phyloP scores from a whole-genome alignment of 2,329 filamentous ascomycete species.

The Sporothrix pallida region DNA sequence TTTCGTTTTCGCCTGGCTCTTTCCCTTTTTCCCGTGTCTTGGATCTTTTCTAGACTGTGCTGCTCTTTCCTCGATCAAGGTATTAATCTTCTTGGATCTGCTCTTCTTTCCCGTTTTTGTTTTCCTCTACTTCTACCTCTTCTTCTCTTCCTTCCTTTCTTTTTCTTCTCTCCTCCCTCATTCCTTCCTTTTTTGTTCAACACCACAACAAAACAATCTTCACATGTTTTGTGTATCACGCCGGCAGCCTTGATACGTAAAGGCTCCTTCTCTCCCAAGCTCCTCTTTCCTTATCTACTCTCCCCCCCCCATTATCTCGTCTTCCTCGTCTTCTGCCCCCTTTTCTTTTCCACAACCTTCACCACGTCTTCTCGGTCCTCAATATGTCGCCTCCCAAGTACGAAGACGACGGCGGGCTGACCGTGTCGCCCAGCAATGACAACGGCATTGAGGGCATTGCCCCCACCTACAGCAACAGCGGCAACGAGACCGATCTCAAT shows the following conservation, averaged over 20 bases:
- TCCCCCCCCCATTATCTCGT: neutral
- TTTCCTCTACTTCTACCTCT: neutral
- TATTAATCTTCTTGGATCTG: constrained; percentile 25
- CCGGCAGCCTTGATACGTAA: neutral
- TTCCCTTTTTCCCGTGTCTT: neutral
- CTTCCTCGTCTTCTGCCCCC: neutral
- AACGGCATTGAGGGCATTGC: constrained; percentile 3
- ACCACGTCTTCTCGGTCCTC: neutral
- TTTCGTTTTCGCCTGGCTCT: neutral
- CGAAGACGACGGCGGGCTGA: neutral
- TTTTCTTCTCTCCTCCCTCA: neutral
- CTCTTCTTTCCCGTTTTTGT: constrained; percentile 14
- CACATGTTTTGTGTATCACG: neutral
- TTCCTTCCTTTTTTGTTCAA: constrained; percentile 11
- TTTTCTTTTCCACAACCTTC: neutral
- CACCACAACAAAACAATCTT: neutral
- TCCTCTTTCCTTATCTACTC: neutral
- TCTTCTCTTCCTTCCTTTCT: neutral
- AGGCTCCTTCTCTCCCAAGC: neutral
- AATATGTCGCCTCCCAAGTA: constrained; percentile 16
- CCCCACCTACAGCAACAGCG: neutral
- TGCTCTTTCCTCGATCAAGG: constrained; percentile 4
- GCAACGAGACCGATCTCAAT: constrained; percentile 6
- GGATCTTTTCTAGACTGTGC: neutral
- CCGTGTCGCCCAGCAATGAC: neutral